Evolutionary conservation across 148 eudicot species (phyloP).

Genomic region (Talinum fruticosum): DNA sequence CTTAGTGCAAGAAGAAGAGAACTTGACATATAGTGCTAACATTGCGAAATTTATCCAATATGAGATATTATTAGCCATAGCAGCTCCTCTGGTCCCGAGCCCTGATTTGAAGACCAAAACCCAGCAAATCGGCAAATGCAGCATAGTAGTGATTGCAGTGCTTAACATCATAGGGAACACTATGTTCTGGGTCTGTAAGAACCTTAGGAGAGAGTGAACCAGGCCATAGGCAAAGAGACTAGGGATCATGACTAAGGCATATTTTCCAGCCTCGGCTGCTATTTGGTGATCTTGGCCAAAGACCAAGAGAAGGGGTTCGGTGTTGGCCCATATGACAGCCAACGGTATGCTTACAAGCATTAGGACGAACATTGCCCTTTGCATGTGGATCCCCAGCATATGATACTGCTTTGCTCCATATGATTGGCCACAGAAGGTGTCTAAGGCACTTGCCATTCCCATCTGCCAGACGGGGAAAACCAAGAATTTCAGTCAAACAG

Average conservation of each 20-base stretch:
- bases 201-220: slow-evolving; percentile 28
- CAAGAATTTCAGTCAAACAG: neutral
- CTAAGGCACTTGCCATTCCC: slow-evolving; percentile 62
- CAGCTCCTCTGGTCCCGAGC: slow-evolving; percentile 36
- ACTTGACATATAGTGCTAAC: slow-evolving; percentile 38
- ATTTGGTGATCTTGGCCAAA: neutral
- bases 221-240: slow-evolving; percentile 38
- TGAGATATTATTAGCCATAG: slow-evolving; percentile 35
- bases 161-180: slow-evolving; percentile 38
- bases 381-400: slow-evolving; percentile 61
- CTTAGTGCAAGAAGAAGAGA: slow-evolving; percentile 28
- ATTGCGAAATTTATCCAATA: slow-evolving; percentile 39
- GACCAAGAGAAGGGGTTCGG: slow-evolving; percentile 15
- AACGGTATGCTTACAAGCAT: slow-evolving; percentile 46
- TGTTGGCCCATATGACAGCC: slow-evolving; percentile 47
- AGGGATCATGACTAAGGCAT: slow-evolving; percentile 33
- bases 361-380: slow-evolving; percentile 59
- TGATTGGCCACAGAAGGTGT: slow-evolving; percentile 59
- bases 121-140: slow-evolving; percentile 35
- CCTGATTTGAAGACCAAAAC: slow-evolving; percentile 26
- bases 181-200: slow-evolving; percentile 39
- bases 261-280: slow-evolving; percentile 29
- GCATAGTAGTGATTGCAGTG: slow-evolving; percentile 15
- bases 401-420: slow-evolving; percentile 46
- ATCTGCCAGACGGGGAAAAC: slow-evolving; percentile 17